Evolutionary conservation across 129 eudicot genomes (phyloP).

Genomic region (Silybum marianum): DNA sequence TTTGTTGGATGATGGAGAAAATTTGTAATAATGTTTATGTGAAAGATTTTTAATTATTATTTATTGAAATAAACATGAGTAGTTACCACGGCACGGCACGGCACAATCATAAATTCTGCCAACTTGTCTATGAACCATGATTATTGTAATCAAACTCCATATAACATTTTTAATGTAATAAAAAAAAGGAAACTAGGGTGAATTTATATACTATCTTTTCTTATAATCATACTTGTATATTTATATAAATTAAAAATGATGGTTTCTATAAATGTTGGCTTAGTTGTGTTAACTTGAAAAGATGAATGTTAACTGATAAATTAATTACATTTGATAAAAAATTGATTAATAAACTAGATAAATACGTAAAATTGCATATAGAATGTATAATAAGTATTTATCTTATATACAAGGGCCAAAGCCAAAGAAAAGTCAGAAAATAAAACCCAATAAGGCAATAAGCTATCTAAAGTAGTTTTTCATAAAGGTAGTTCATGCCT

Average conservation of each 20-base stretch:
- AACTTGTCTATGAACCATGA: constrained; percentile 8
- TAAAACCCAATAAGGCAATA: not conserved
- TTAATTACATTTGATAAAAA: too few relatives aligned
- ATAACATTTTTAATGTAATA: not conserved
- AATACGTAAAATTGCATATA: too few relatives aligned
- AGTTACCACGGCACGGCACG: constrained; percentile 39
- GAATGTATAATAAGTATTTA: not conserved
- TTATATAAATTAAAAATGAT: not conserved
- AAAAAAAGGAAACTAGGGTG: too few relatives aligned
- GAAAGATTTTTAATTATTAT: constrained; percentile 13
- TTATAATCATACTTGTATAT: not conserved
- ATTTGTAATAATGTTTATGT: constrained; percentile 1
- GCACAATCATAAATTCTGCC: constrained; percentile 19
- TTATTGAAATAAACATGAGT: constrained; percentile 23
- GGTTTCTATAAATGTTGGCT: not conserved
- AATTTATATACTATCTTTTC: too few relatives aligned
- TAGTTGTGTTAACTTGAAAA: not conserved
- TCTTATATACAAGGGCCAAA: not conserved
- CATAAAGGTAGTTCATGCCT: too few relatives aligned
- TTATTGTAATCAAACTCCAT: not conserved
- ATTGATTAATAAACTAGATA: too few relatives aligned
- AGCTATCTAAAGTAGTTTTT: too few relatives aligned
- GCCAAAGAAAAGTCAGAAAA: not conserved
- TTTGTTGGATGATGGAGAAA: constrained; percentile 14
- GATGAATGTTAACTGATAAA: not conserved